phyloP scores from a whole-genome alignment of 176 grass and related monocot genomes.

The Alloteropsis semialata region DNA sequence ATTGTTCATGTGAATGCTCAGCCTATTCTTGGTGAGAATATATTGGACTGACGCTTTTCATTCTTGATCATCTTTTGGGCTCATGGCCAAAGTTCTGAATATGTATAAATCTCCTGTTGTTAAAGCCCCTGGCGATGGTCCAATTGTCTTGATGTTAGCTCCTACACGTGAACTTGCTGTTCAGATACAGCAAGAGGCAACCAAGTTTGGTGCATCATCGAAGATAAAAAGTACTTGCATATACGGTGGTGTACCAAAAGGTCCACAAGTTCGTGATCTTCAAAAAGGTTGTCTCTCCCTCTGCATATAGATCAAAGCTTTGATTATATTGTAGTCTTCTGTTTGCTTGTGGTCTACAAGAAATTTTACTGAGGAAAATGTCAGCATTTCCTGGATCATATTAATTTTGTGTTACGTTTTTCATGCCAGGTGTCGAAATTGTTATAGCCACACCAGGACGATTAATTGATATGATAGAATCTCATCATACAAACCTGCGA shows the following conservation, averaged over 20 bases:
- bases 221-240: constrained; percentile 98
- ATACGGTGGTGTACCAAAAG: constrained; percentile 98
- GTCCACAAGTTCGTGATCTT: constrained; percentile 98
- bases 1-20: constrained; percentile 98
- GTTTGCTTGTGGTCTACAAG: not conserved
- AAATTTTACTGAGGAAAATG: not conserved
- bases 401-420: constrained; percentile 3
- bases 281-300: constrained; percentile 64
- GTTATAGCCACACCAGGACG: constrained; percentile 98
- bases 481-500: constrained; percentile 91
- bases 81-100: not conserved
- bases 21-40: constrained; percentile 73
- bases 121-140: constrained; percentile 87
- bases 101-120: constrained; percentile 19
- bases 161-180: constrained; percentile 93
- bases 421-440: constrained; percentile 78
- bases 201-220: constrained; percentile 94
- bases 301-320: not conserved
- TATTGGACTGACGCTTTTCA: constrained; percentile 8
- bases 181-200: constrained; percentile 91
- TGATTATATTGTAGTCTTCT: not conserved
- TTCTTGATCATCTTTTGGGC: constrained; percentile 9
- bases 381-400: not conserved
- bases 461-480: constrained; percentile 99
- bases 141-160: constrained; percentile 83